phyloP scores from a whole-genome alignment of 805 yeast species.

The Ogataea pilisensis region DNA sequence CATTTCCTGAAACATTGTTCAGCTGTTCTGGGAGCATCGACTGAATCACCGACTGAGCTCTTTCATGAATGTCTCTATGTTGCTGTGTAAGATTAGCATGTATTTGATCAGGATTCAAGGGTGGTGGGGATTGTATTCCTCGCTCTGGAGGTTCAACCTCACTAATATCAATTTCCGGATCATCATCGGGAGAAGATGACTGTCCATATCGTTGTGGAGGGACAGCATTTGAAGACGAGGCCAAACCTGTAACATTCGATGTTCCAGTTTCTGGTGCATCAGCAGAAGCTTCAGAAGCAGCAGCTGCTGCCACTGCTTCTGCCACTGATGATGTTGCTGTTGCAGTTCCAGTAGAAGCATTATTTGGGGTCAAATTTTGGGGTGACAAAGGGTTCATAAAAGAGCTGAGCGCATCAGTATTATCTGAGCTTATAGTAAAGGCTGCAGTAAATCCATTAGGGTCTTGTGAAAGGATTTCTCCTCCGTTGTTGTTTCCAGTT shows the following conservation, averaged over 20 bases:
- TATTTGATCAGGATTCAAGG: not conserved
- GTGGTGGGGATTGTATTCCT: not conserved
- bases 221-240: no score
- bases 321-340: not conserved
- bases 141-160: no score
- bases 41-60: constrained; percentile 1
- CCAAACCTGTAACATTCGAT: not conserved
- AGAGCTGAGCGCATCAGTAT: no score
- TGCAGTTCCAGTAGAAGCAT: not conserved
- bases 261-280: constrained; percentile 2
- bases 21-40: not conserved
- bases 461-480: not conserved
- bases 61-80: constrained; percentile 13
- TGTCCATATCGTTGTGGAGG: no score
- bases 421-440: not conserved
- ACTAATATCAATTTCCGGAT: constrained; percentile 13
- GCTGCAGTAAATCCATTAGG: not conserved
- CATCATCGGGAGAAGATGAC: constrained; percentile 1
- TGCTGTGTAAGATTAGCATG: constrained; percentile 1
- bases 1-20: not conserved
- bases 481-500: not conserved
- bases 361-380: not conserved
- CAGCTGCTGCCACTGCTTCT: not conserved
- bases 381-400: no score
- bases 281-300: not conserved